A percentile compares a stretch with the other conserved stretches of the same genome.
These are phyloP conservation scores for Ceratobasidium sp. DNA, from an alignment of 1,284 basidiomycete species.

Conservation along the genomic window DNA sequence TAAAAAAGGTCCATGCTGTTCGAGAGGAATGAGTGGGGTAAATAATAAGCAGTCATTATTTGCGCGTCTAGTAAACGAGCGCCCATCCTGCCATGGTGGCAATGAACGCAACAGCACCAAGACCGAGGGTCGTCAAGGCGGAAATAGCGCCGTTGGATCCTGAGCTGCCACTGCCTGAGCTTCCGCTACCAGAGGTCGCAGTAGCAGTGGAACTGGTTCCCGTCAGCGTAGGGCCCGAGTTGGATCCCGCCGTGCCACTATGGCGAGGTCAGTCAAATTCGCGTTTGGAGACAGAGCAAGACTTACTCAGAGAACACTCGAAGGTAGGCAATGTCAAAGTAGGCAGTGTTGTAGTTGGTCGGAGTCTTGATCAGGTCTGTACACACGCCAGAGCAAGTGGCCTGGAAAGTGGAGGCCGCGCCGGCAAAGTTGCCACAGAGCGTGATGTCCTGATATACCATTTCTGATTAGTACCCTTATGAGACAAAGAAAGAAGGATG, in stretches of 20 bases:
- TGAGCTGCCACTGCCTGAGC: neutral
- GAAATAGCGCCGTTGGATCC: conserved; percentile 9
- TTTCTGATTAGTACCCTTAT: neutral
- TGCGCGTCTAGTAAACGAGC: neutral
- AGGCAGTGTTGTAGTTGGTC: conserved; percentile 42
- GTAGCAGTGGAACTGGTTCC: conserved; percentile 3
- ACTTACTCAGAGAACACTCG: conserved; percentile 41
- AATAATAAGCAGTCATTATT: neutral
- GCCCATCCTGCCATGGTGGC: neutral
- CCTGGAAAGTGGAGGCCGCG: conserved; percentile 37
- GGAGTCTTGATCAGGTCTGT: conserved; percentile 41
- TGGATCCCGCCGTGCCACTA: conserved; percentile 25
- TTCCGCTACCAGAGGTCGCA: neutral
- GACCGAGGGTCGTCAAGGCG: neutral
- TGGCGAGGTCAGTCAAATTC: neutral
- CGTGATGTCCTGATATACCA: conserved; percentile 41
- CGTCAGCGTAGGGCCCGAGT: conserved; percentile 22
- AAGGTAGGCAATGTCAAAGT: conserved; percentile 43
- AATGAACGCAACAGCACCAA: conserved; percentile 1
- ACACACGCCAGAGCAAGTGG: conserved; percentile 41
- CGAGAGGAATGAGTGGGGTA: neutral
- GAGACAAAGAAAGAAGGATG: neutral
- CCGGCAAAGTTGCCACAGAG: conserved; percentile 44
- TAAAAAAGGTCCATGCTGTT: conserved; percentile 29
- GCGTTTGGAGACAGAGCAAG: neutral